phyloP scores from a whole-genome alignment of 129 eudicot species.

The Chrysanthemum seticuspe region DNA sequence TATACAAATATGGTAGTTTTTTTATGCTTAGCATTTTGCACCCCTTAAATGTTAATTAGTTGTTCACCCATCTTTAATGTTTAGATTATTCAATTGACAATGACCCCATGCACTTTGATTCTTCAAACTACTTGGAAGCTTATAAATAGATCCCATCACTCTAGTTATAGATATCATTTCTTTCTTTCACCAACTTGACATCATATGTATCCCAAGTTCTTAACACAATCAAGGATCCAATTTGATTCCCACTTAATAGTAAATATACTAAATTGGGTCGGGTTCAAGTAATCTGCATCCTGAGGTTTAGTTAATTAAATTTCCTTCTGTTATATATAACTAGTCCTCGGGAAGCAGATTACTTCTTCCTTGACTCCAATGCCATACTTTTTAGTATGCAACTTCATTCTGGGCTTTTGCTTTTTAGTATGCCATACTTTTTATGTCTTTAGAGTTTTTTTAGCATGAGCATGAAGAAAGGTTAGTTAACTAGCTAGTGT shows the following conservation, averaged over 20 bases:
- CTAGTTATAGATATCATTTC: constrained; percentile 13
- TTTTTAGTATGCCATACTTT: not conserved
- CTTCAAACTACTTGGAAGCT: constrained; percentile 8
- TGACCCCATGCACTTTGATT: constrained; percentile 20
- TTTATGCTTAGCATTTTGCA: not conserved
- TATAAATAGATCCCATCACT: constrained; percentile 27
- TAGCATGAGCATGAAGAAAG: too few relatives aligned
- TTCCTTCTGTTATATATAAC: not conserved
- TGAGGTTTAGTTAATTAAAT: constrained; percentile 25
- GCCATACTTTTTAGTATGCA: constrained; percentile 1
- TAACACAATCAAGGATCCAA: not conserved
- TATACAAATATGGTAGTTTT: not conserved
- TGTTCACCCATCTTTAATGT: not conserved
- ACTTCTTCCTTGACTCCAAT: constrained; percentile 33
- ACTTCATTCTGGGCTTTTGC: not conserved
- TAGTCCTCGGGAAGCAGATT: constrained; percentile 29
- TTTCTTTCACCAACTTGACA: not conserved
- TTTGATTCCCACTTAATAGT: not conserved
- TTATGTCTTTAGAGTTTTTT: too few relatives aligned
- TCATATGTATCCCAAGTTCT: not conserved
- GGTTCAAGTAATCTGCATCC: constrained; percentile 41
- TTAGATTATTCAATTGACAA: not conserved
- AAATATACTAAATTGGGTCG: constrained; percentile 14
- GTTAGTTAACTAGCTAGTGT: too few relatives aligned
- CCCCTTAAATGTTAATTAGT: not conserved